A percentile compares a stretch with the other conserved stretches of the same genome.
Evolutionary conservation across 805 yeast species (phyloP).

Genomic region (Starmerella roubikii): DNA sequence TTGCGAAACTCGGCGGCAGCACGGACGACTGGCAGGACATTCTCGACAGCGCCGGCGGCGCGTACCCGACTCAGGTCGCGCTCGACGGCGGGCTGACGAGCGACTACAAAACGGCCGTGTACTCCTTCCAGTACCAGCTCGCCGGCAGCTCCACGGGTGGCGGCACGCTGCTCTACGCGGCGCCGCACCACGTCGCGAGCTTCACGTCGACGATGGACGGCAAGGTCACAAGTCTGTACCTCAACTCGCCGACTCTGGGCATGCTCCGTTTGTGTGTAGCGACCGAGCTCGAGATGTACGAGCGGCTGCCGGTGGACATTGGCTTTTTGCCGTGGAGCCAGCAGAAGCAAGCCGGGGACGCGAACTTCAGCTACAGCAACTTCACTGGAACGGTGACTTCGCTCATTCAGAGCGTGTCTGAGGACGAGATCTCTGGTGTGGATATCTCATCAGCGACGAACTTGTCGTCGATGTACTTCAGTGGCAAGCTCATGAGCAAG

Average conservation of each 20-base stretch:
- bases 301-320: conserved; percentile 32
- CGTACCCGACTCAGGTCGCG: conserved; percentile 40
- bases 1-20: conserved; percentile 27
- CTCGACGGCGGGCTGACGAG: conserved; percentile 36
- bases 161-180: conserved; percentile 40
- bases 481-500: conserved; percentile 80
- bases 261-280: conserved; percentile 28
- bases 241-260: conserved; percentile 41
- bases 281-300: conserved; percentile 25
- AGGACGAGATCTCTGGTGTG: conserved; percentile 36
- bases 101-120: conserved; percentile 30
- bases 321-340: conserved; percentile 46
- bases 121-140: conserved; percentile 37
- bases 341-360: conserved; percentile 23
- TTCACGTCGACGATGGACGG: conserved; percentile 29
- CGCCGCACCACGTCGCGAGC: conserved; percentile 50
- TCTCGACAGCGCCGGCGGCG: conserved; percentile 59
- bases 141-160: conserved; percentile 37
- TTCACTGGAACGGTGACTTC: conserved; percentile 29
- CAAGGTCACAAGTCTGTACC: conserved; percentile 22
- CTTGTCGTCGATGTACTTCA: conserved; percentile 75
- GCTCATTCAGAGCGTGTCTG: conserved; percentile 35
- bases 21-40: conserved; percentile 26
- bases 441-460: conserved; percentile 42
- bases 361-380: conserved; percentile 30